Evolutionary conservation across 2,329 filamentous ascomycete genomes (phyloP).

Genomic region (Huntiella abstrusa): DNA sequence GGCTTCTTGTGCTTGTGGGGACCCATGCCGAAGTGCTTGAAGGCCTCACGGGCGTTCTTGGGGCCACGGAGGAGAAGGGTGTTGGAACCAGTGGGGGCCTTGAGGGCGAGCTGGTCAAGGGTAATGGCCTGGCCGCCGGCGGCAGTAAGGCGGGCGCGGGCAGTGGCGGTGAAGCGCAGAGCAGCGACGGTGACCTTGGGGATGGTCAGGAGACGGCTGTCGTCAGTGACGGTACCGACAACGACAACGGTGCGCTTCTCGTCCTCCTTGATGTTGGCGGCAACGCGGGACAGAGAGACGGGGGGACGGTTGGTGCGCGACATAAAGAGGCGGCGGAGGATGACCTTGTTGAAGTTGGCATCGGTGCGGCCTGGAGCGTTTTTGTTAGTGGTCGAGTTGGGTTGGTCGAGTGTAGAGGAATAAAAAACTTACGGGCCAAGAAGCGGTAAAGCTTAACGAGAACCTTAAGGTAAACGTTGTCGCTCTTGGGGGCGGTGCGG

Average conservation of each 20-base stretch:
- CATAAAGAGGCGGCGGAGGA: slow-evolving; percentile 95
- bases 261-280: slow-evolving; percentile 45
- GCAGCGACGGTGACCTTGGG: slow-evolving; percentile 91
- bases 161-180: slow-evolving; percentile 89
- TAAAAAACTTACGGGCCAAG: slow-evolving; percentile 58
- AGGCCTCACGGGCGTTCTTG: slow-evolving; percentile 93
- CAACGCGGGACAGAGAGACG: slow-evolving; percentile 84
- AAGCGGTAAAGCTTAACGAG: slow-evolving; percentile 98
- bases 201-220: slow-evolving; percentile 78
- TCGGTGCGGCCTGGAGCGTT: slow-evolving; percentile 67
- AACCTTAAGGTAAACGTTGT: slow-evolving; percentile 94
- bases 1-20: slow-evolving; percentile 99
- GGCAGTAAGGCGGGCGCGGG: slow-evolving; percentile 79
- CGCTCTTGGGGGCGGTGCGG: slow-evolving; percentile 91
- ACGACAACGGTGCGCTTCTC: slow-evolving; percentile 80
- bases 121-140: slow-evolving; percentile 91
- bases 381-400: background rate
- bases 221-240: slow-evolving; percentile 90
- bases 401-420: background rate
- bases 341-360: slow-evolving; percentile 94
- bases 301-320: slow-evolving; percentile 96
- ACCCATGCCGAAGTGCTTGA: slow-evolving; percentile 98
- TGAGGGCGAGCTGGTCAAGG: slow-evolving; percentile 89
- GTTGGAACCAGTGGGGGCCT: slow-evolving; percentile 89
- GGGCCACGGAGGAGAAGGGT: slow-evolving; percentile 91